phyloP scores from a whole-genome alignment of 257 asterid species.

The Solanum okadae region DNA sequence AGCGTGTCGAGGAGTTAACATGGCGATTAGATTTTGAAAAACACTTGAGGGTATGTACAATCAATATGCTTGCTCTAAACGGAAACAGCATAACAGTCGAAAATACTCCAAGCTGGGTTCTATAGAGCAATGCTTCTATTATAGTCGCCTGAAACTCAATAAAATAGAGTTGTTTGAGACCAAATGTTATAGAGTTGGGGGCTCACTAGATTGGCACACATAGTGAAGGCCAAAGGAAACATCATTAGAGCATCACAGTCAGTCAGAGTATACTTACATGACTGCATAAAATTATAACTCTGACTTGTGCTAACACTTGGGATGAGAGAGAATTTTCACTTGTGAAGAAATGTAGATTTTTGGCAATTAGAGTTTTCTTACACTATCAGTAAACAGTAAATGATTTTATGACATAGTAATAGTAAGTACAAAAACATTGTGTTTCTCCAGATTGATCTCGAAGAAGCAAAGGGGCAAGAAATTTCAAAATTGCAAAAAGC shows the following conservation, averaged over 20 bases:
- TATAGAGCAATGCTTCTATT: background rate
- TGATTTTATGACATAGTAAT: background rate
- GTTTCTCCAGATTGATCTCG: constrained; percentile 58
- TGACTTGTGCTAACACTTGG: background rate
- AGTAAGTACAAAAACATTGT: background rate
- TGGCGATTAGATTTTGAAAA: constrained; percentile 89
- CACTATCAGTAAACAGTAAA: background rate
- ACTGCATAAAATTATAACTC: background rate
- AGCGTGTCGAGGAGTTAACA: constrained; percentile 87
- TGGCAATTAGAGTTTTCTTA: background rate
- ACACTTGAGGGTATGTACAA: constrained; percentile 57
- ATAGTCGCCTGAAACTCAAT: background rate
- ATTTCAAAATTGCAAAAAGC: constrained; percentile 53
- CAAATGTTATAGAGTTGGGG: background rate
- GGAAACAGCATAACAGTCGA: background rate
- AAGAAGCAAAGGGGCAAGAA: constrained; percentile 89
- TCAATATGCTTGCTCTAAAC: background rate
- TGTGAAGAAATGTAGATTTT: constrained; percentile 2
- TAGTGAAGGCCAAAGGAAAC: background rate
- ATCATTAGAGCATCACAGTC: background rate
- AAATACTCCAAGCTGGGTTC: background rate
- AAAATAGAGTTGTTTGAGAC: background rate
- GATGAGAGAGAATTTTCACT: background rate
- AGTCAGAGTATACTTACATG: background rate
- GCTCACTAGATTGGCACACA: background rate